A percentile compares a stretch with the other conserved stretches of the same genome.
Conservation (phyloP, 1,139 yeast species). For the Pichia sp. region DNA sequence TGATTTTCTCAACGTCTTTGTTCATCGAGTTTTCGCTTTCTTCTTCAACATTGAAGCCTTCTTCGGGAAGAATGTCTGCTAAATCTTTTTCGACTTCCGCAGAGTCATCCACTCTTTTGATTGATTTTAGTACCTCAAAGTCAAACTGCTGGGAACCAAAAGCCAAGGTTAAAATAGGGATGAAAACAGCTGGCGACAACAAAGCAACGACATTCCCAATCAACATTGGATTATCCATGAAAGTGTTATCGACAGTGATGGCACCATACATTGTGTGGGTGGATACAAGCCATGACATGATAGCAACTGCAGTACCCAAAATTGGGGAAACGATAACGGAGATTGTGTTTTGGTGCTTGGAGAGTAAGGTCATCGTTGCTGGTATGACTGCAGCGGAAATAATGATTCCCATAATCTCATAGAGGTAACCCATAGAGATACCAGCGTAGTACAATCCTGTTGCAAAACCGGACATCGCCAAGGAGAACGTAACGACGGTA, state of each 20-base stretch:
- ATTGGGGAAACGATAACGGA: slow-evolving; percentile 36
- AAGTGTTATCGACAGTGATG: slow-evolving; percentile 33
- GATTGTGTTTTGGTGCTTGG: slow-evolving; percentile 42
- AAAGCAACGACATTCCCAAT: slow-evolving; percentile 39
- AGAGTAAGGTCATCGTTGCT: slow-evolving; percentile 38
- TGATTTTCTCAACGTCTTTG: slow-evolving; percentile 26
- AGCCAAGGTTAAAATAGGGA: slow-evolving; percentile 51
- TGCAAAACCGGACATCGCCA: slow-evolving; percentile 39
- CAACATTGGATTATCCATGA: slow-evolving; percentile 36
- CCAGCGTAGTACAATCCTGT: slow-evolving; percentile 39
- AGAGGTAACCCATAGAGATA: slow-evolving; percentile 42
- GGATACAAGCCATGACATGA: slow-evolving; percentile 38
- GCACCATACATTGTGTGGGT: slow-evolving; percentile 33
- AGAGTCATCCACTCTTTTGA: slow-evolving; percentile 61
- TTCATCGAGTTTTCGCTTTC: slow-evolving; percentile 10
- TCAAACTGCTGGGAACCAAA: slow-evolving; percentile 74
- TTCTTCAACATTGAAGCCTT: not conserved
- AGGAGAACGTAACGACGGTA: slow-evolving; percentile 37
- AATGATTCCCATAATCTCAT: slow-evolving; percentile 38
- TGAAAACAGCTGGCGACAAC: slow-evolving; percentile 34
- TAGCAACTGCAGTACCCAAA: slow-evolving; percentile 36
- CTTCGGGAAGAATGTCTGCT: slow-evolving; percentile 32
- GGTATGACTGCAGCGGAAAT: slow-evolving; percentile 36
- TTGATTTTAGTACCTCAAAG: slow-evolving; percentile 54
- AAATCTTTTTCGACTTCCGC: slow-evolving; percentile 46